Evolutionary conservation across 495 filamentous ascomycete genomes (phyloP).

Genomic region (Xylaria palmicola): DNA sequence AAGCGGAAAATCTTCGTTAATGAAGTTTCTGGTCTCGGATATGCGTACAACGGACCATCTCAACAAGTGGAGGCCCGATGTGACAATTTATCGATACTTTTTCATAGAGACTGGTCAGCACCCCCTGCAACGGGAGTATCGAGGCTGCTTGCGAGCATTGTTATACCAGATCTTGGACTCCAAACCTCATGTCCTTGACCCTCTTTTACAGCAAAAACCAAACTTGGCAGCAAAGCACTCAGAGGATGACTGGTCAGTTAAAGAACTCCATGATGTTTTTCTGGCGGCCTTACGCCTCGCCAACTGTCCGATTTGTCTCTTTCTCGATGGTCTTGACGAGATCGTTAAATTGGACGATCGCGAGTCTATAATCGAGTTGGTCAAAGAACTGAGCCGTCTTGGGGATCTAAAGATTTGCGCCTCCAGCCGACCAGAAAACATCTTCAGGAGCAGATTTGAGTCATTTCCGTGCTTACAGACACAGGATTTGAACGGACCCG

Average conservation of each 20-base stretch:
- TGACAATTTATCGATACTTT: slow-evolving; percentile 19
- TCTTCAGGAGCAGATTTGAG: slow-evolving; percentile 7
- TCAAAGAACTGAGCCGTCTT: background rate
- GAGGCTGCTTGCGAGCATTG: slow-evolving; percentile 33
- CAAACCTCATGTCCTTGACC: slow-evolving; percentile 8
- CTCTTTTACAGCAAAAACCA: slow-evolving; percentile 3
- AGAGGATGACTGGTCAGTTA: slow-evolving; percentile 8
- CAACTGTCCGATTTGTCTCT: slow-evolving; percentile 19
- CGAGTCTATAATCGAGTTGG: background rate
- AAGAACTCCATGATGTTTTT: slow-evolving; percentile 15
- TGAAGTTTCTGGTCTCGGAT: slow-evolving; percentile 34
- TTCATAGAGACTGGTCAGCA: slow-evolving; percentile 34
- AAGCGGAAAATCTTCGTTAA: slow-evolving; percentile 45
- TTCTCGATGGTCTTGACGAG: slow-evolving; percentile 27
- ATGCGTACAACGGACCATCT: background rate
- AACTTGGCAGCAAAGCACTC: slow-evolving; percentile 7
- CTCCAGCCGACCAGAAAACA: slow-evolving; percentile 19
- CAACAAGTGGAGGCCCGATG: background rate
- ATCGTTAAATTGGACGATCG: slow-evolving; percentile 5
- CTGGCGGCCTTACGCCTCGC: background rate
- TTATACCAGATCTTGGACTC: slow-evolving; percentile 28
- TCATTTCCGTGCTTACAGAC: slow-evolving; percentile 19
- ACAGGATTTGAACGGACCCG: slow-evolving; percentile 32
- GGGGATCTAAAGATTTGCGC: slow-evolving; percentile 15
- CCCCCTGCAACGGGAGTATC: slow-evolving; percentile 20